Evolutionary conservation across 176 grass and related monocot genomes (phyloP).

Genomic region (Oryza punctata): DNA sequence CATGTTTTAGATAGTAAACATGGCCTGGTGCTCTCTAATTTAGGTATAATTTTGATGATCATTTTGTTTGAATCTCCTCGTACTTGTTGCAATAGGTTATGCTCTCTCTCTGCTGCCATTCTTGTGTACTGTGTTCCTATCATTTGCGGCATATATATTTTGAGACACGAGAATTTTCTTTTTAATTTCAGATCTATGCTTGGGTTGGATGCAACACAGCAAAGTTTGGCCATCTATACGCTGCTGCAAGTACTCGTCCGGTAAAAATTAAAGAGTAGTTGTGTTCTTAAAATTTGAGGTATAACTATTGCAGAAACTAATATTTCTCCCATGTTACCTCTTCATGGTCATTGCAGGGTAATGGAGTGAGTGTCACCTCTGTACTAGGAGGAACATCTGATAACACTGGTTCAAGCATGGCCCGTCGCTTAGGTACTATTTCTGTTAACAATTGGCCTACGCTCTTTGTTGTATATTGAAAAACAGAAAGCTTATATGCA

Average conservation of each 20-base stretch:
- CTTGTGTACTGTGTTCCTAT: not conserved
- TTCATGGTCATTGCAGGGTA: conserved; percentile 50
- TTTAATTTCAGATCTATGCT: conserved; percentile 67
- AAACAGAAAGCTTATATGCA: not conserved
- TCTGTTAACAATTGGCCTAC: not conserved
- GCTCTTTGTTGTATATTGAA: not conserved
- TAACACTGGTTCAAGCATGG: conserved; percentile 85
- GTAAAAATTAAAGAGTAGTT: conserved; percentile 35
- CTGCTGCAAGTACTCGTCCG: conserved; percentile 74
- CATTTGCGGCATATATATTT: not conserved
- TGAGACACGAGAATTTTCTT: not conserved
- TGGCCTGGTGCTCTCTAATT: not conserved
- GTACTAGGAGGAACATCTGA: conserved; percentile 83
- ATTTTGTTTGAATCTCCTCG: not conserved
- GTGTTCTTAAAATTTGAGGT: not conserved
- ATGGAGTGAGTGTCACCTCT: conserved; percentile 69
- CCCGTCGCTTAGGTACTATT: conserved; percentile 65
- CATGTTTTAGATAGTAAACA: too few species aligned
- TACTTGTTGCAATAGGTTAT: not conserved
- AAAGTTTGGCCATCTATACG: conserved; percentile 92
- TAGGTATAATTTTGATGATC: not conserved
- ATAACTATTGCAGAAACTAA: not conserved
- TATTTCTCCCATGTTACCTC: not conserved
- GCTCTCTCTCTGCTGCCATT: not conserved
- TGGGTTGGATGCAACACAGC: conserved; percentile 90